Conservation (phyloP, 805 yeast species). For the Lipomyces kockii region DNA sequence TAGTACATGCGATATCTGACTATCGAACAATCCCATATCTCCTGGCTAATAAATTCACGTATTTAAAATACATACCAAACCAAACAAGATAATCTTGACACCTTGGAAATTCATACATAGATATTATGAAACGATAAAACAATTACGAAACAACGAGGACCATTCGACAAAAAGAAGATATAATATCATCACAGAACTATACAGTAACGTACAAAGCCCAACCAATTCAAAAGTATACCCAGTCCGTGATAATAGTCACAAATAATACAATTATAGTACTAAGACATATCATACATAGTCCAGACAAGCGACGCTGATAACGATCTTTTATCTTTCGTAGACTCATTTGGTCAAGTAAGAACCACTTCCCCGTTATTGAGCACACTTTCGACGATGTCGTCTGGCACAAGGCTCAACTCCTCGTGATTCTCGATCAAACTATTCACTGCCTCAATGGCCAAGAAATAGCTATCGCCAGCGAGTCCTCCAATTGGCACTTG, state of each 20-base stretch:
- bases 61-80: conserved; percentile 3
- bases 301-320: not conserved
- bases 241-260: not conserved
- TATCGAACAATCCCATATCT: not conserved
- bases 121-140: not conserved
- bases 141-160: not conserved
- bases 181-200: conserved; percentile 1
- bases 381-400: conserved; percentile 52
- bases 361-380: not conserved
- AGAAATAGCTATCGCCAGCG: conserved; percentile 66
- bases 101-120: not conserved
- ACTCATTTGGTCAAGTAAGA: not conserved
- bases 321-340: not conserved
- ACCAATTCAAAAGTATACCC: conserved; percentile 1
- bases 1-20: not conserved
- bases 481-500: conserved; percentile 48
- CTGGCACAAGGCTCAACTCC: conserved; percentile 77
- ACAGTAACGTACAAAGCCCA: conserved; percentile 2
- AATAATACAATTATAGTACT: not conserved
- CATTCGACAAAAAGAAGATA: not conserved
- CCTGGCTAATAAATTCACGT: not conserved
- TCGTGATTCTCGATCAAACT: conserved; percentile 80
- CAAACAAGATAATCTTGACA: conserved; percentile 3
- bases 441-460: conserved; percentile 90
- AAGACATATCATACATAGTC: not conserved